Percentiles rank a stretch among this genome's conserved stretches.
These are phyloP conservation scores for Rhizopus microsporus DNA, from an alignment of 371 early-diverging fungal species.

Conservation along the genomic window DNA sequence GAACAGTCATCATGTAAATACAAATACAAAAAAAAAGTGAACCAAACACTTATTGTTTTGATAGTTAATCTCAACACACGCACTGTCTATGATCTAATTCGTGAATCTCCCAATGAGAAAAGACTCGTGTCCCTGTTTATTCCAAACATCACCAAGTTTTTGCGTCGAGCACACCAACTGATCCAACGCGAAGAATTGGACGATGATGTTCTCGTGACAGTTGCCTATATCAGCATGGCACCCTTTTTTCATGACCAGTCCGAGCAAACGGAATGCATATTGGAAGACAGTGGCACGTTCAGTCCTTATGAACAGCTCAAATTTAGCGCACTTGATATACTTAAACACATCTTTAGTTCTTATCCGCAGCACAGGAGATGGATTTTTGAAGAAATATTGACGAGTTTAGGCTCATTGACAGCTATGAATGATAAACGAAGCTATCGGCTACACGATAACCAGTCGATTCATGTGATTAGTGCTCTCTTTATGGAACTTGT, in stretches of 20 bases:
- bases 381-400: conserved; percentile 85
- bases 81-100: conserved; percentile 18
- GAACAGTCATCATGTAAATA: conserved; percentile 32
- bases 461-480: conserved; percentile 72
- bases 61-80: conserved; percentile 28
- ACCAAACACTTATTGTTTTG: neutral
- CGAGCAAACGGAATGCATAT: conserved; percentile 19
- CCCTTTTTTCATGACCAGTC: conserved; percentile 44
- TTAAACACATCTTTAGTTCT: conserved; percentile 62
- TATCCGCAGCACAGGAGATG: conserved; percentile 69
- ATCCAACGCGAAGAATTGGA: conserved; percentile 34
- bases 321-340: conserved; percentile 44
- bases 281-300: conserved; percentile 21
- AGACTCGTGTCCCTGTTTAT: conserved; percentile 23
- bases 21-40: neutral
- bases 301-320: conserved; percentile 53
- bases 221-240: conserved; percentile 41
- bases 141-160: conserved; percentile 28
- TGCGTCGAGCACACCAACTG: conserved; percentile 21
- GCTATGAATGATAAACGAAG: conserved; percentile 53
- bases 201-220: conserved; percentile 36
- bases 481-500: conserved; percentile 83
- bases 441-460: conserved; percentile 66
- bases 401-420: conserved; percentile 66
- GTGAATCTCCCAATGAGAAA: conserved; percentile 20